These are phyloP conservation scores for Panellus pusillus DNA, from an alignment of 768 basidiomycete genomes.

Conservation along the genomic window DNA sequence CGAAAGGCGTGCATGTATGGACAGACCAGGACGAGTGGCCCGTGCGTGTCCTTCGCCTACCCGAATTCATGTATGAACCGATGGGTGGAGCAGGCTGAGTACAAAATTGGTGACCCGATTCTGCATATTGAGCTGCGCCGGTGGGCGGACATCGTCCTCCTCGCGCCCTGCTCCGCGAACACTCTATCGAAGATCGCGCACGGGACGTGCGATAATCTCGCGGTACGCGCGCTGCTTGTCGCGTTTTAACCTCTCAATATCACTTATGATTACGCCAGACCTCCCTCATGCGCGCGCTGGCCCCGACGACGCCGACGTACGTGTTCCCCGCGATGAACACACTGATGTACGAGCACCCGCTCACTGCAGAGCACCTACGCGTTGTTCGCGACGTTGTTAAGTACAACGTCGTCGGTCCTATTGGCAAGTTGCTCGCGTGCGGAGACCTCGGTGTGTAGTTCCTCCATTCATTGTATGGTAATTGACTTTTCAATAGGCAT, in stretches of 20 bases:
- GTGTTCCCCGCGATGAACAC: conserved; percentile 99
- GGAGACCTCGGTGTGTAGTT: conserved; percentile 79
- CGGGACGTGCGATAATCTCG: conserved; percentile 89
- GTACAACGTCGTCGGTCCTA: conserved; percentile 84
- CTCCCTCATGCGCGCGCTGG: conserved; percentile 80
- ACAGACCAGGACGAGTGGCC: conserved; percentile 91
- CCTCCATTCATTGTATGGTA: not conserved
- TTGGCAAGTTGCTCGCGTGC: conserved; percentile 86
- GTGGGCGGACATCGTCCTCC: conserved; percentile 95
- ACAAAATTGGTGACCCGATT: conserved; percentile 85
- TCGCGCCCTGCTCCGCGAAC: conserved; percentile 97
- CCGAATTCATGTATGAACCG: not conserved
- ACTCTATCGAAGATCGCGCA: conserved; percentile 90
- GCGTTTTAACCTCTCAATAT: not conserved
- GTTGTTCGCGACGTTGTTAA: conserved; percentile 71
- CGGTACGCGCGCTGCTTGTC: conserved; percentile 41
- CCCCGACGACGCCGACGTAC: conserved; percentile 83
- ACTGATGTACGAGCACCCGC: conserved; percentile 92
- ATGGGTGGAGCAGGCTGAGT: conserved; percentile 54
- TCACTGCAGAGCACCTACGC: conserved; percentile 82
- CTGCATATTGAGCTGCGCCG: conserved; percentile 91
- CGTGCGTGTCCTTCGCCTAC: conserved; percentile 44
- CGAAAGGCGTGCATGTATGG: conserved; percentile 71
- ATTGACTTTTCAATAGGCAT: conserved; percentile 50
- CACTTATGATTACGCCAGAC: conserved; percentile 40